phyloP scores from a whole-genome alignment of 768 basidiomycete genomes.

The Boletus eberwhitei region DNA sequence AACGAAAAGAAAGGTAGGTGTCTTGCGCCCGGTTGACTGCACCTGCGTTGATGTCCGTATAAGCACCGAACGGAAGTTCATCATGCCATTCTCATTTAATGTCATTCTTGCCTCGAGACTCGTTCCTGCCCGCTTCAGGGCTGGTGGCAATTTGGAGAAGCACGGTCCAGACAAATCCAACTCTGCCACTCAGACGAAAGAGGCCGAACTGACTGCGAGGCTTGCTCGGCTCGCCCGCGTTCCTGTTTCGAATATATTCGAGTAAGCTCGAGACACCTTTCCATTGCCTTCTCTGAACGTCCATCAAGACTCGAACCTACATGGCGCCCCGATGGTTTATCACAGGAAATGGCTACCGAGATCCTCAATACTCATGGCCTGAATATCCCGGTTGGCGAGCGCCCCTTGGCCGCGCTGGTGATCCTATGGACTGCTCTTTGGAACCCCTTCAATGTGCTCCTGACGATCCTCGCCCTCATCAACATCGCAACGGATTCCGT shows the following conservation, averaged over 20 bases:
- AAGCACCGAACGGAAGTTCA: constrained; percentile 12
- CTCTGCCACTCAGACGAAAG: constrained; percentile 10
- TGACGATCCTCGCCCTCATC: constrained; percentile 30
- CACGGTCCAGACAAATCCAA: constrained; percentile 26
- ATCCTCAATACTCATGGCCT: constrained; percentile 23
- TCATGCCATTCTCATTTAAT: constrained; percentile 22
- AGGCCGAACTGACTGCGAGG: constrained; percentile 20
- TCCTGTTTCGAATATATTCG: constrained; percentile 22
- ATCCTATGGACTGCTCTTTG: constrained; percentile 32
- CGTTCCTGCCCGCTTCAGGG: constrained; percentile 22
- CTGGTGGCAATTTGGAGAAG: constrained; percentile 9
- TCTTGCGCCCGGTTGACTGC: not conserved
- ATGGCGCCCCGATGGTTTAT: constrained; percentile 25
- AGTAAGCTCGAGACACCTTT: constrained; percentile 10
- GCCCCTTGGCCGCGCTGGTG: constrained; percentile 27
- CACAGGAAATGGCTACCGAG: constrained; percentile 17
- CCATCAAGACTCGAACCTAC: constrained; percentile 23
- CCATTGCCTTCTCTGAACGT: not conserved
- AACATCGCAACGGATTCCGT: constrained; percentile 33
- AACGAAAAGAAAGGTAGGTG: constrained; percentile 14
- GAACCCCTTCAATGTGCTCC: constrained; percentile 35
- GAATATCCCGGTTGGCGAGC: constrained; percentile 31
- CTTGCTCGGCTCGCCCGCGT: constrained; percentile 28
- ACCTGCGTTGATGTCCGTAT: constrained; percentile 5
- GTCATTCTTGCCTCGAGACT: constrained; percentile 20